A percentile compares a stretch with the other conserved stretches of the same genome.
phyloP scores from a whole-genome alignment of 75 land plant genomes.

The Picea sitchensis region DNA sequence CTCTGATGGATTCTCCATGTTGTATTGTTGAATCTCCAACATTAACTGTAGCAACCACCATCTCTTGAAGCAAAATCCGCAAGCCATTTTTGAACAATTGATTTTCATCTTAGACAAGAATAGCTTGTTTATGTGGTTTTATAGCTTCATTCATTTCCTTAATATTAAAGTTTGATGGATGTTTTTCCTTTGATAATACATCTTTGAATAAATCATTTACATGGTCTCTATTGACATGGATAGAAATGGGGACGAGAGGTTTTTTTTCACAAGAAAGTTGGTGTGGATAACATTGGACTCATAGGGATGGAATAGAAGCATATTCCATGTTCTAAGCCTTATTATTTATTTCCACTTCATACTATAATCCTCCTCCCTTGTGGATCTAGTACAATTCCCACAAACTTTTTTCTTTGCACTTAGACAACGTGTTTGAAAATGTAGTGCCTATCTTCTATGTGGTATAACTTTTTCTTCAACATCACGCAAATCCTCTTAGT shows the following conservation, averaged over 20 bases:
- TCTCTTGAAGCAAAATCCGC: constrained; percentile 78
- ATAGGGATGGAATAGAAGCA: constrained; percentile 13
- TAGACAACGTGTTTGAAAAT: too few relatives aligned
- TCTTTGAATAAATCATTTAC: constrained; percentile 64
- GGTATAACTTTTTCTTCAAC: too few relatives aligned
- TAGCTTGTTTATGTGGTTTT: constrained; percentile 88
- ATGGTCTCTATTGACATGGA: constrained; percentile 50
- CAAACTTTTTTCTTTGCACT: too few relatives aligned
- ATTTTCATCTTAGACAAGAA: constrained; percentile 92
- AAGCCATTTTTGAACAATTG: constrained; percentile 90
- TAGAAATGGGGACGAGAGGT: constrained; percentile 32
- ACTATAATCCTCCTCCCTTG: too few relatives aligned
- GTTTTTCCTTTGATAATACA: constrained; percentile 47
- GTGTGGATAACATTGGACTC: constrained; percentile 35
- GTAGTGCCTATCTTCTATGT: too few relatives aligned
- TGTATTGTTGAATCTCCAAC: constrained; percentile 81
- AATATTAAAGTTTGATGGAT: constrained; percentile 68
- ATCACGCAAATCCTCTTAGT: too few relatives aligned
- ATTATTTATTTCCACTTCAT: too few relatives aligned
- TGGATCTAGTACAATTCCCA: too few relatives aligned
- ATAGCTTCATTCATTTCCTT: constrained; percentile 83
- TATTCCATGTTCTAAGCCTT: constrained; percentile 14
- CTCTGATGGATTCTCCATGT: constrained; percentile 68
- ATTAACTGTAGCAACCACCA: constrained; percentile 82
- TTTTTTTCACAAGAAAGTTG: constrained; percentile 28